phyloP scores from a whole-genome alignment of 2,329 filamentous ascomycete genomes.

The Clonostachys chloroleuca region DNA sequence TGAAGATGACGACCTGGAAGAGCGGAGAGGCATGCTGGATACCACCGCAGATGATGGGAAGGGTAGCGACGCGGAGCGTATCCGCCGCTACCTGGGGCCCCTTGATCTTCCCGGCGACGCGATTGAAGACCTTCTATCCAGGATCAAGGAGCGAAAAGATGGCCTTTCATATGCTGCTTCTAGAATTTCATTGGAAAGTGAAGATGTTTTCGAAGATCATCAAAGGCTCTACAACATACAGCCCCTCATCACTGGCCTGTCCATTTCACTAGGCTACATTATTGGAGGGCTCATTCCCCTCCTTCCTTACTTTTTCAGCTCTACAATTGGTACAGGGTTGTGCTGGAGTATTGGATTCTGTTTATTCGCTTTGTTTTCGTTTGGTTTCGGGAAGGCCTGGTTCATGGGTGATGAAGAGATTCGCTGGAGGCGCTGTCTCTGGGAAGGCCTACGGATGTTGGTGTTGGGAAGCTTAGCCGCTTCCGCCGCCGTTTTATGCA shows the following conservation, averaged over 20 bases:
- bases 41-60: neutral
- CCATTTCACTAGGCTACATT: conserved; percentile 58
- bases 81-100: conserved; percentile 24
- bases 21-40: conserved; percentile 15
- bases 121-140: conserved; percentile 1
- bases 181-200: conserved; percentile 7
- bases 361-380: conserved; percentile 46
- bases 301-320: conserved; percentile 56
- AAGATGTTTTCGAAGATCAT: conserved; percentile 2
- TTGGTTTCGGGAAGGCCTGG: conserved; percentile 50
- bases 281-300: conserved; percentile 59
- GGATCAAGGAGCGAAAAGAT: neutral
- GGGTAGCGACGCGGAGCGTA: conserved; percentile 3
- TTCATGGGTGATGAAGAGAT: conserved; percentile 15
- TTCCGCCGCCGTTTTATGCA: neutral
- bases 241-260: conserved; percentile 47
- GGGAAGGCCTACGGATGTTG: conserved; percentile 7
- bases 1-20: conserved; percentile 10
- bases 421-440: neutral
- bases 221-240: conserved; percentile 7
- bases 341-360: conserved; percentile 51
- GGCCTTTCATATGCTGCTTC: neutral
- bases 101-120: conserved; percentile 15
- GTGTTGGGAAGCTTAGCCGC: conserved; percentile 24
- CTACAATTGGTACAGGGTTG: conserved; percentile 32